Evolutionary conservation across 2,329 filamentous ascomycete genomes (phyloP), one percentile per base, ranked within the genome.

Genomic region (Ambrosiella xylebori): DNA sequence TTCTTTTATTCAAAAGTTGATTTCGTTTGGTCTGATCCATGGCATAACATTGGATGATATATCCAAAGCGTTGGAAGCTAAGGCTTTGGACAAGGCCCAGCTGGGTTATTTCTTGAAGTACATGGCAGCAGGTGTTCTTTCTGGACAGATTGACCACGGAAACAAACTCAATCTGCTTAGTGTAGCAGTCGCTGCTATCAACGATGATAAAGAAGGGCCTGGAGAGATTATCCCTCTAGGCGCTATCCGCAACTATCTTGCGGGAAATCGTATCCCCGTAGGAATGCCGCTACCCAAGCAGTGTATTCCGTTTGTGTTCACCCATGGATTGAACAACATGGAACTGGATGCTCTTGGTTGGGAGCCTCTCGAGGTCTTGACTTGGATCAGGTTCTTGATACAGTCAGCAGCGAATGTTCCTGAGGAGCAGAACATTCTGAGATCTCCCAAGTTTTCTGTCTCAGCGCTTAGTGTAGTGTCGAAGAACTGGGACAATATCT

Each of bases 41-140:
- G 84, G 89, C 63, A 86, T 97, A 59, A 95, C 88, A 0, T 83
- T 93, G 36, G 79, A 82, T 3, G 93, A 98, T 66, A 88, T 98
- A 61, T 86, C 84, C 62, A 74, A 82, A 61, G 90, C 95, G 64
- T 74, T 98, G 2, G 87, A 89, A 65, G 79, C 82, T 7, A 89
- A 88, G 65, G 87, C 93, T 1, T 74, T 98, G 59, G 85, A 79
- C 53, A 84, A 87, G 61, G 75, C 78, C 38, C 91, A 97, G 68
- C 76, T 95, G 13, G 74, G 80, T 12, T 83, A 89, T 64, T 95
- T 98, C 64, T 78, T 98, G 59, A 80, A 79, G 58, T 98, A 93
- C 91, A 78, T 85, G 53, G 81, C 82, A 17, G 82, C 79, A 61
- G 89, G 88, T 68, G 80, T 86, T 8, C 71, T 79, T 15, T 76